phyloP scores from a whole-genome alignment of 2,329 filamentous ascomycete species.

The Scolecobasidium constrictum region DNA sequence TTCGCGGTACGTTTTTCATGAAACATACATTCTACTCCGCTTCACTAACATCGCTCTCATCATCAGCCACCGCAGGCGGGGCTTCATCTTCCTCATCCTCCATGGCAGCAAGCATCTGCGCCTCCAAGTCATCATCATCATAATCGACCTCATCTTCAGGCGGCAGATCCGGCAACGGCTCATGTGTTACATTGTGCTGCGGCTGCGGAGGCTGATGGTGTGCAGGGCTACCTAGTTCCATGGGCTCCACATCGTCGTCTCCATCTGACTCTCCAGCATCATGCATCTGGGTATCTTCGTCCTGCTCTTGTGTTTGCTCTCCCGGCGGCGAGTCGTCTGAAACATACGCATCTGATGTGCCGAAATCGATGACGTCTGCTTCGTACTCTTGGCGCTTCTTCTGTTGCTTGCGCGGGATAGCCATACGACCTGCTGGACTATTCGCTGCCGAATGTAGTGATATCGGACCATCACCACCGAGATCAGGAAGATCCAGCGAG shows the following conservation, averaged over 20 bases:
- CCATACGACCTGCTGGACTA: conserved; percentile 8
- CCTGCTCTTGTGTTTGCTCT: neutral
- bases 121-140: conserved; percentile 7
- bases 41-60: conserved; percentile 11
- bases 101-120: conserved; percentile 10
- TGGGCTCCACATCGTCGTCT: conserved; percentile 11
- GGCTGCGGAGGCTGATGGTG: conserved; percentile 6
- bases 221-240: conserved; percentile 9
- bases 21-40: too few species aligned
- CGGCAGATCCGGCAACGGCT: neutral
- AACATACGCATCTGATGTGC: neutral
- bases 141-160: conserved; percentile 5
- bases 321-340: neutral
- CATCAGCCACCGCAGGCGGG: neutral
- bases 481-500: neutral
- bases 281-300: neutral
- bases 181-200: neutral
- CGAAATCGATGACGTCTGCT: conserved; percentile 9
- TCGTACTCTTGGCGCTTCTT: conserved; percentile 4
- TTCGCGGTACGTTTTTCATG: too few species aligned
- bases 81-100: conserved; percentile 5
- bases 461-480: conserved; percentile 8
- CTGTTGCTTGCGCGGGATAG: neutral
- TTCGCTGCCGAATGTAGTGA: conserved; percentile 10
- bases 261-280: conserved; percentile 5